phyloP scores from a whole-genome alignment of 208 protist genomes.

The Blastocrithidia nonstop region DNA sequence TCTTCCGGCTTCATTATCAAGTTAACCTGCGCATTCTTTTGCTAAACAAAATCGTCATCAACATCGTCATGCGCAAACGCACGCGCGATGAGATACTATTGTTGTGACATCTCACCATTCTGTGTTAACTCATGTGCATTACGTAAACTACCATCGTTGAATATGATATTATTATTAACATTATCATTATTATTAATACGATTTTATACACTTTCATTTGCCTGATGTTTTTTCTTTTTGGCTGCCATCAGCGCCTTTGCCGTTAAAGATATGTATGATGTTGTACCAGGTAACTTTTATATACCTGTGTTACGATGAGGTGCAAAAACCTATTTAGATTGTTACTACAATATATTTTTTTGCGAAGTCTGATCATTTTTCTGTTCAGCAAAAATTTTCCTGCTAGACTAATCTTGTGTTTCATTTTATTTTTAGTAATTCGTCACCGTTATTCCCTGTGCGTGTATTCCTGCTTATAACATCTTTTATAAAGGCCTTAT shows the following conservation, averaged over 20 bases:
- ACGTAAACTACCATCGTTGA: not conserved
- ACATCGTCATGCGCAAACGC: constrained; percentile 85
- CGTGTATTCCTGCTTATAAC: too few relatives aligned
- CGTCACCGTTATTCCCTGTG: too few relatives aligned
- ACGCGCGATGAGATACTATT: constrained; percentile 82
- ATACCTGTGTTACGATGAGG: too few relatives aligned
- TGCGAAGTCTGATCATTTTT: too few relatives aligned
- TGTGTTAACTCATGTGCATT: constrained; percentile 4
- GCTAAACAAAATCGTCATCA: constrained; percentile 79
- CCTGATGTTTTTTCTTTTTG: constrained; percentile 9
- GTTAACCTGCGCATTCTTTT: constrained; percentile 78
- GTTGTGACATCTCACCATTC: constrained; percentile 23
- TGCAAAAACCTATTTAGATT: too few relatives aligned
- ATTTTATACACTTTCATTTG: not conserved
- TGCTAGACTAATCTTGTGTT: too few relatives aligned
- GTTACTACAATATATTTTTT: too few relatives aligned
- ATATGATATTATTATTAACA: not conserved
- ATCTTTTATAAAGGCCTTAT: too few relatives aligned
- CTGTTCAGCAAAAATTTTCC: too few relatives aligned
- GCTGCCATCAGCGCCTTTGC: constrained; percentile 1
- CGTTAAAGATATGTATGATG: not conserved
- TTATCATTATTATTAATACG: not conserved
- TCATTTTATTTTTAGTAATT: too few relatives aligned
- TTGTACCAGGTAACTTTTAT: too few relatives aligned
- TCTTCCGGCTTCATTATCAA: constrained; percentile 76